phyloP scores from a whole-genome alignment of 106 monocot genomes.

The Dioscorea zingiberensis region DNA sequence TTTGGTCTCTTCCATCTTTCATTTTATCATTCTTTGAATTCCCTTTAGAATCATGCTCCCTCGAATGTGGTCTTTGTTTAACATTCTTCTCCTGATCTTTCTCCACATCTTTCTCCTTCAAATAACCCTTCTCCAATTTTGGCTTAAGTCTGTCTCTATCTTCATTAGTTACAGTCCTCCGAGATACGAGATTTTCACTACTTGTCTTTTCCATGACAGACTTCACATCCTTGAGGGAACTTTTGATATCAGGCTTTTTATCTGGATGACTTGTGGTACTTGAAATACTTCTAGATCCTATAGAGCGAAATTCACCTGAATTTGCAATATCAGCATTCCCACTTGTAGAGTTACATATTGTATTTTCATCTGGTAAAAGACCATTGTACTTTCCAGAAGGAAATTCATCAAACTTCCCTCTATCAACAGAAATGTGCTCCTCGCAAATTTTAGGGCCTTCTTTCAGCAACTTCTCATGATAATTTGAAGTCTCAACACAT shows the following conservation, averaged over 20 bases:
- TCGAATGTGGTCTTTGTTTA: constrained; percentile 13
- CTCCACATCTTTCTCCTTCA: constrained; percentile 36
- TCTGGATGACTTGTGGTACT: constrained; percentile 3
- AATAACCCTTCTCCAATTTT: constrained; percentile 21
- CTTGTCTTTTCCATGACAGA: not conserved
- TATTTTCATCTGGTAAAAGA: constrained; percentile 3
- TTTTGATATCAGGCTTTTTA: constrained; percentile 8
- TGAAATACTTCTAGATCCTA: constrained; percentile 7
- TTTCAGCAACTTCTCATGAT: too few species aligned
- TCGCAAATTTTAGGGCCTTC: constrained; percentile 6
- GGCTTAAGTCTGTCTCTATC: constrained; percentile 24
- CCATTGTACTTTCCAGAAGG: constrained; percentile 6
- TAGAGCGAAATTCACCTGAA: constrained; percentile 3
- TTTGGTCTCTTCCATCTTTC: constrained; percentile 29
- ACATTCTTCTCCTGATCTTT: constrained; percentile 16
- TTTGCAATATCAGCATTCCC: constrained; percentile 9
- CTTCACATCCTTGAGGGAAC: constrained; percentile 14
- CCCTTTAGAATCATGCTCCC: constrained; percentile 28
- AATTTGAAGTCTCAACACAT: constrained; percentile 7
- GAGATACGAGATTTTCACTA: constrained; percentile 13
- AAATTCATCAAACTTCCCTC: constrained; percentile 3
- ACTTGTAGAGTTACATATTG: not conserved
- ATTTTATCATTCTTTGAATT: constrained; percentile 30
- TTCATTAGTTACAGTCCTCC: constrained; percentile 16
- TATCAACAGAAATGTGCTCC: constrained; percentile 1